Evolutionary conservation across 2,329 filamentous ascomycete species (phyloP), one percentile per base, ranked within the genome.

Genomic region (Pseudogymnoascus verrucosus): DNA sequence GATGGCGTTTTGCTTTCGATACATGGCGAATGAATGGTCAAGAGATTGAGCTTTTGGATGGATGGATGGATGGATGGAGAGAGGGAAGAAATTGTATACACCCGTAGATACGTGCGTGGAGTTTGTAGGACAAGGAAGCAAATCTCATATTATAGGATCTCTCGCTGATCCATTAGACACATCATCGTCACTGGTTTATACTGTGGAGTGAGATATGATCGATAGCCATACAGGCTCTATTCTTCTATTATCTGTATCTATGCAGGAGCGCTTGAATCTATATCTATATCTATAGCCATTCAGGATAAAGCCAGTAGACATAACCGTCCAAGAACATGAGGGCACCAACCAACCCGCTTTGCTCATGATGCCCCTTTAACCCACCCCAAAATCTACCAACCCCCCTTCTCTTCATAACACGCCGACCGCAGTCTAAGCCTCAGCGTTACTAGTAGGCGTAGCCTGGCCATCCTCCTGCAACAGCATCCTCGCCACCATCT

Each of bases 401-500:
- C 23, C 39, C n/a, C 0, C 14, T 3, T 28, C 44, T 54, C 11
- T 51, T n/a, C 44, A 51, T 11, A 47, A 14, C 12, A 8, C 42
- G 11, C 11, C 21, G 12, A 6, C 47, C 6, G 5, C 19, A 23
- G 19, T 11, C 42, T 54, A 54, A n/a, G 47, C 47, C 4, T 54
- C 26, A 31, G 4, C 47, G 31, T 54, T 54, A 19, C 26, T 54
- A 31, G 26, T 31, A 11, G 47, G 47, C 47, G 47, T 54, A 4
- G 2, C 19, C 57, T 60, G 19, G 5, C 37, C 57, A 40, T 60
- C 44, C 19, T 36, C 61, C 34, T 63, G 36, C 37, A 65, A 36
- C 61, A 82, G 72, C 79, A 82, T 79, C 40, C 77, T 76, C 64
- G 80, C 79, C 5, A 82, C 78, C 4, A 74, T 72, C 70, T 79